Evolutionary conservation across 2,329 filamentous ascomycete species (phyloP).

Genomic region (Stagonosporopsis tanaceti): DNA sequence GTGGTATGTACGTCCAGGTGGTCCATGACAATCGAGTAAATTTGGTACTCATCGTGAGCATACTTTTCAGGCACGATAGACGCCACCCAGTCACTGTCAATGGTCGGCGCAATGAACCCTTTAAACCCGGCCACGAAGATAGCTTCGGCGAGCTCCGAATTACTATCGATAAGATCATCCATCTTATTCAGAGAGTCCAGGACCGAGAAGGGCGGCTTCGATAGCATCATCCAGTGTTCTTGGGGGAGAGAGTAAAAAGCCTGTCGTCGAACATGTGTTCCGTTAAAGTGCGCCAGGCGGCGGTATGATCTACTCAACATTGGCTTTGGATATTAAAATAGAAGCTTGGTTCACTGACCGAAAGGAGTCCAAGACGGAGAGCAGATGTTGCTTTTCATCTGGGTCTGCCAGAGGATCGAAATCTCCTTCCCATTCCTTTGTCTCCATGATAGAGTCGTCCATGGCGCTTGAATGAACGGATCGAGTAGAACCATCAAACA

Average conservation of each 20-base stretch:
- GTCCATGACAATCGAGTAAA: slow-evolving; percentile 58
- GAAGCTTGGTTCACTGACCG: slow-evolving; percentile 64
- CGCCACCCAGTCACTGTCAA: slow-evolving; percentile 46
- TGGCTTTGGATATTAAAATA: neutral
- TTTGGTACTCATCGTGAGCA: slow-evolving; percentile 38
- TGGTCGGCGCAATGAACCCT: slow-evolving; percentile 42
- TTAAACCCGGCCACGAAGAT: slow-evolving; percentile 67
- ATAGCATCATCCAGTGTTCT: slow-evolving; percentile 82
- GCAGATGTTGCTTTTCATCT: slow-evolving; percentile 82
- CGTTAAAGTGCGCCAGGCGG: slow-evolving; percentile 84
- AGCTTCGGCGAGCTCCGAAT: slow-evolving; percentile 80
- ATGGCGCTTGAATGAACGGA: neutral
- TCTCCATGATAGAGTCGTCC: slow-evolving; percentile 26
- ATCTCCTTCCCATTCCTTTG: slow-evolving; percentile 64
- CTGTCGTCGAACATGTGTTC: slow-evolving; percentile 87
- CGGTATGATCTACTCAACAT: slow-evolving; percentile 74
- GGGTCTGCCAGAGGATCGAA: slow-evolving; percentile 74
- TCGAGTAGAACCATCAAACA: too few species aligned
- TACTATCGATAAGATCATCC: slow-evolving; percentile 87
- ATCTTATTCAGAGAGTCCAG: slow-evolving; percentile 79
- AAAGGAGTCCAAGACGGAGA: slow-evolving; percentile 87
- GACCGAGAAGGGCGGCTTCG: slow-evolving; percentile 81
- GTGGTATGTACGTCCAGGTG: slow-evolving; percentile 77
- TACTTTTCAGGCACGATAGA: slow-evolving; percentile 42
- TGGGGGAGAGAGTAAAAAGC: slow-evolving; percentile 91